These are phyloP conservation scores for Metrosideros polymorpha DNA, from an alignment of 441 rosid species.

Conservation along the genomic window DNA sequence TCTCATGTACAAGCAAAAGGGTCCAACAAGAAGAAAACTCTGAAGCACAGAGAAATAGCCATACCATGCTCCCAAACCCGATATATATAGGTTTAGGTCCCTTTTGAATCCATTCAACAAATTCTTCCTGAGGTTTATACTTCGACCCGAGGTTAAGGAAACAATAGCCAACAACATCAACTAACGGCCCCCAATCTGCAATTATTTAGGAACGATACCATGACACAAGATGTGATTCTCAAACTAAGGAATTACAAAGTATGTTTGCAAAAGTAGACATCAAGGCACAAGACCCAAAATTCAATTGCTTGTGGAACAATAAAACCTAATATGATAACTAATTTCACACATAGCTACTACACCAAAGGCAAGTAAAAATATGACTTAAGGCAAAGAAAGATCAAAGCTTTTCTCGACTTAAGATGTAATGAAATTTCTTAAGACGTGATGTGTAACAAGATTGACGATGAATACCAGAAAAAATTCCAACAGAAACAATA, in stretches of 20 bases:
- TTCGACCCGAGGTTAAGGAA: conserved; percentile 83
- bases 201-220: background rate
- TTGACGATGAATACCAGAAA: background rate
- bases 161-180: conserved; percentile 97
- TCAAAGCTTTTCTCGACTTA: background rate
- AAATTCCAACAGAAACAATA: background rate
- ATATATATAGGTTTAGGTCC: conserved; percentile 84
- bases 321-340: background rate
- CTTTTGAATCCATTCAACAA: conserved; percentile 62
- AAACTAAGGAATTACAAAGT: background rate
- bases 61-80: conserved; percentile 99
- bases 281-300: background rate
- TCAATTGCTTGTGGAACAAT: background rate
- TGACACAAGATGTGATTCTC: background rate
- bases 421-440: background rate
- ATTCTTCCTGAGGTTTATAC: conserved; percentile 64
- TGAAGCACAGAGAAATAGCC: conserved; percentile 1
- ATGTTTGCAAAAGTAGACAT: background rate
- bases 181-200: conserved; percentile 95
- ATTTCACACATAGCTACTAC: background rate
- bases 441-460: background rate
- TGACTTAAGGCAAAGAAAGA: background rate
- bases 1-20: background rate
- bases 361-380: background rate
- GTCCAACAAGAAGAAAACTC: background rate